Evolutionary conservation across 2,329 filamentous ascomycete species (phyloP).

Genomic region (Teratosphaeria gauchensis): DNA sequence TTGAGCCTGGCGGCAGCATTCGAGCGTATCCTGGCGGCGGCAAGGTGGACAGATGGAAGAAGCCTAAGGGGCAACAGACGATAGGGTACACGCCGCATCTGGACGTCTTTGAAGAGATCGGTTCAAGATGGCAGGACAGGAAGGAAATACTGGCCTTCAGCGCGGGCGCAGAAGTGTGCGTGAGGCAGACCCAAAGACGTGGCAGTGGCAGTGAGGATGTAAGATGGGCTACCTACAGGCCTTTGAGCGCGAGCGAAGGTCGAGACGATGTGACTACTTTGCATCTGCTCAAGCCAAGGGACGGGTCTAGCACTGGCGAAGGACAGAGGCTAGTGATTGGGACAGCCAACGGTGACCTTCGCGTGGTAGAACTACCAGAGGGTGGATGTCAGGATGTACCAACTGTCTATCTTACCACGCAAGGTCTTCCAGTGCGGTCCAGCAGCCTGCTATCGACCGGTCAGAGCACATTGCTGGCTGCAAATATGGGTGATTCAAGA

Average conservation of each 20-base stretch:
- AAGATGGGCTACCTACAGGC: constrained; percentile 44
- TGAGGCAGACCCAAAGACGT: constrained; percentile 33
- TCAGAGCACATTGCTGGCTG: constrained; percentile 36
- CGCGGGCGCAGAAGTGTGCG: constrained; percentile 47
- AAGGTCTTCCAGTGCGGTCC: constrained; percentile 36
- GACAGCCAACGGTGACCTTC: constrained; percentile 46
- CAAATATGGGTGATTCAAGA: constrained; percentile 38
- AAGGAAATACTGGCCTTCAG: constrained; percentile 52
- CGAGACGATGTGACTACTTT: constrained; percentile 51
- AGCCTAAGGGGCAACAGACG: constrained; percentile 36
- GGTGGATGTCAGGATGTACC: constrained; percentile 9
- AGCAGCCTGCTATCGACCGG: constrained; percentile 22
- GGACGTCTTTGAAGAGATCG: constrained; percentile 21
- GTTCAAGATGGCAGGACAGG: constrained; percentile 36
- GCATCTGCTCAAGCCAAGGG: constrained; percentile 37
- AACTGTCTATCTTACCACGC: constrained; percentile 36
- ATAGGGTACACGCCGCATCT: constrained; percentile 48
- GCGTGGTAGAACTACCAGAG: constrained; percentile 24
- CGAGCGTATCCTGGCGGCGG: constrained; percentile 20
- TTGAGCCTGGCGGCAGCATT: constrained; percentile 35
- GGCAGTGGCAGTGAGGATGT: constrained; percentile 15
- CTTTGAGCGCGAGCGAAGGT: constrained; percentile 41
- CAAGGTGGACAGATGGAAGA: constrained; percentile 29
- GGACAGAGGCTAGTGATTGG: constrained; percentile 40
- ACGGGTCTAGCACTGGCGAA: constrained; percentile 22